Conservation (phyloP, 768 basidiomycete genomes). For the Heimioporus sp. region DNA sequence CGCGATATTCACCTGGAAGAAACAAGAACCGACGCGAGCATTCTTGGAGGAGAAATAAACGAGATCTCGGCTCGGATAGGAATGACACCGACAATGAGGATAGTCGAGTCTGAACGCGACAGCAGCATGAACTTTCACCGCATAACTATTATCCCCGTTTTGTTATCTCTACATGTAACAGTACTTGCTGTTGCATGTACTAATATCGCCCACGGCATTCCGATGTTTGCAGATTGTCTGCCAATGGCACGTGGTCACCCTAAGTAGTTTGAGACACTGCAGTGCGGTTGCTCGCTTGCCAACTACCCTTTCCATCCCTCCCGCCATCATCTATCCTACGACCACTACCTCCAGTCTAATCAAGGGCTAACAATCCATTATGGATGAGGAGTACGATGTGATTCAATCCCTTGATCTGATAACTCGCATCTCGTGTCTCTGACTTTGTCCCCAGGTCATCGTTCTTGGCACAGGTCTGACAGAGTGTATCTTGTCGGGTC, state of each 20-base stretch:
- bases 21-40: slow-evolving; percentile 17
- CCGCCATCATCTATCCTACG: slow-evolving; percentile 8
- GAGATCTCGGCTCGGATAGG: slow-evolving; percentile 9
- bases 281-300: slow-evolving; percentile 5
- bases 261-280: slow-evolving; percentile 22
- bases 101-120: background rate
- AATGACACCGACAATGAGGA: slow-evolving; percentile 21
- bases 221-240: slow-evolving; percentile 3
- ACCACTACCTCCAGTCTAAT: slow-evolving; percentile 8
- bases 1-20: slow-evolving; percentile 19
- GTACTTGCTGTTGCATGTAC: slow-evolving; percentile 3
- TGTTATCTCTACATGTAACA: background rate
- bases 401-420: slow-evolving; percentile 21
- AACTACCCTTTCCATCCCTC: slow-evolving; percentile 10
- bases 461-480: slow-evolving; percentile 96
- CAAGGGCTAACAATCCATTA: slow-evolving; percentile 36
- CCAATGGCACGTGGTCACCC: slow-evolving; percentile 27
- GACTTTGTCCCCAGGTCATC: slow-evolving; percentile 56
- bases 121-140: background rate
- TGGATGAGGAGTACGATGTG: slow-evolving; percentile 99
- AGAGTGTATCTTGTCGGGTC: slow-evolving; percentile 96
- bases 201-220: slow-evolving; percentile 1
- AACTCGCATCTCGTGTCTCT: slow-evolving; percentile 8
- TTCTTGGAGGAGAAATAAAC: slow-evolving; percentile 22
- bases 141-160: background rate